A percentile compares a stretch with the other conserved stretches of the same genome.
Evolutionary conservation across 208 protist genomes (phyloP).

Genomic region (Crithidia expoeki): DNA sequence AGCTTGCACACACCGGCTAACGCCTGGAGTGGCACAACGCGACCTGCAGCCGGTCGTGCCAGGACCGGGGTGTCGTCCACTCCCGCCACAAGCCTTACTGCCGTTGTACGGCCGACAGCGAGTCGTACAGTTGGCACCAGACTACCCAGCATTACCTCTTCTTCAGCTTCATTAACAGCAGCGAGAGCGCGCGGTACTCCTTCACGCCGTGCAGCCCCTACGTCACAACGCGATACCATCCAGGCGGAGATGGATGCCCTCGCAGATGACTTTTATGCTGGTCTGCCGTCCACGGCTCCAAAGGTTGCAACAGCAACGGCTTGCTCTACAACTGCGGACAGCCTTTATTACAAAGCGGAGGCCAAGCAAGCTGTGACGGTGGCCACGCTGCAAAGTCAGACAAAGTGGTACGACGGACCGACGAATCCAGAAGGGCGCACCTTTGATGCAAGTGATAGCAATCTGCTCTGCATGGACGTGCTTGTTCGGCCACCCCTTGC

Average conservation of each 20-base stretch:
- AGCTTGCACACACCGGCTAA: background rate
- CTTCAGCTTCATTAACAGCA: background rate
- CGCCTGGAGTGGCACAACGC: background rate
- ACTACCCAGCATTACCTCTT: background rate
- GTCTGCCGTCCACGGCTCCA: conserved; percentile 12
- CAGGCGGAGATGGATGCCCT: conserved; percentile 61
- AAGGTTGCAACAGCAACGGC: background rate
- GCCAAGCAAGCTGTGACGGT: background rate
- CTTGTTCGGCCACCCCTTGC: background rate
- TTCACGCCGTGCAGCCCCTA: background rate
- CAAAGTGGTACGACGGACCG: conserved; percentile 57
- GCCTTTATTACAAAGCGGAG: conserved; percentile 8
- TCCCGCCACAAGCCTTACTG: background rate
- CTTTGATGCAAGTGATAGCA: conserved; percentile 83
- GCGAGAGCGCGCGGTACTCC: background rate
- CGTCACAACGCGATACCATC: conserved; percentile 46
- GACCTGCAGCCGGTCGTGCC: background rate
- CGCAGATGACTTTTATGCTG: conserved; percentile 66
- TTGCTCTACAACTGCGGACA: background rate
- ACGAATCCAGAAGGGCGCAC: conserved; percentile 42
- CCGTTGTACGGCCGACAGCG: background rate
- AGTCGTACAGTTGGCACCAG: background rate
- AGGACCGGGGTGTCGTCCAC: background rate
- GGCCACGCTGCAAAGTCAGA: conserved; percentile 28
- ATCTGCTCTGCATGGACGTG: conserved; percentile 91